Evolutionary conservation across 2,329 filamentous ascomycete species (phyloP), one percentile per base, ranked within the genome.

Genomic region (Pseudogymnoascus sp.): DNA sequence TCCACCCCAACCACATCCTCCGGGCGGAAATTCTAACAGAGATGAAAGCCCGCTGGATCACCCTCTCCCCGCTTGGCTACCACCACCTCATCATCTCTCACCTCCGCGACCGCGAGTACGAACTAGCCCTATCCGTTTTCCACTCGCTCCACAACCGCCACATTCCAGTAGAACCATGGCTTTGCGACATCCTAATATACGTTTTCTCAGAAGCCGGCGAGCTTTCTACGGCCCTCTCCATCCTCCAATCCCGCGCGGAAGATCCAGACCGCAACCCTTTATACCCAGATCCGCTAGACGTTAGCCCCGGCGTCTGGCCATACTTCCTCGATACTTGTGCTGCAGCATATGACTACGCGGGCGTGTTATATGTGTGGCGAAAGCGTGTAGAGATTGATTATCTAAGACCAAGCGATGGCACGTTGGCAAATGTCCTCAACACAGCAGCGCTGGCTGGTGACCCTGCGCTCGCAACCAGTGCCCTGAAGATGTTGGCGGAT

Each of bases 1-100:
- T 94, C 7, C 94, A 97, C 71, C 90, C 93, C 0, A 89, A 97
- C 73, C 93, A 95, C 68, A 67, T 91, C 5, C 76, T 94, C 24
- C 85, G 92, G 36, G 81, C 83, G 60, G 80, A 86, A 36, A 80
- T 96, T 3, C 76, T 97, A 39, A 76, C 83, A 61, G 85, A 87
- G 61, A 91, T 94, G 88, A 84, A 84, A 68, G 79, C 84, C 61
- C 80, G 84, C 65, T 96, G 91, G 89, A 81, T 88, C 60, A 76
- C 78, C 7, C 75, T 89, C 7, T 84, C 79, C 41, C 81, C 79
- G 9, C 78, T 81, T 5, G 87, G 85, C 7, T 83, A 82, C 70
- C 83, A 89, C 67, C 84, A 83, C 69, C 78, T 95, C 17, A 81
- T 88, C 1, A 75, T 90, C 8, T 91, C 90, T 0, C 75, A 95